Evolutionary conservation across 2,329 filamentous ascomycete species (phyloP).

Genomic region (Parascedosporium putredinis): DNA sequence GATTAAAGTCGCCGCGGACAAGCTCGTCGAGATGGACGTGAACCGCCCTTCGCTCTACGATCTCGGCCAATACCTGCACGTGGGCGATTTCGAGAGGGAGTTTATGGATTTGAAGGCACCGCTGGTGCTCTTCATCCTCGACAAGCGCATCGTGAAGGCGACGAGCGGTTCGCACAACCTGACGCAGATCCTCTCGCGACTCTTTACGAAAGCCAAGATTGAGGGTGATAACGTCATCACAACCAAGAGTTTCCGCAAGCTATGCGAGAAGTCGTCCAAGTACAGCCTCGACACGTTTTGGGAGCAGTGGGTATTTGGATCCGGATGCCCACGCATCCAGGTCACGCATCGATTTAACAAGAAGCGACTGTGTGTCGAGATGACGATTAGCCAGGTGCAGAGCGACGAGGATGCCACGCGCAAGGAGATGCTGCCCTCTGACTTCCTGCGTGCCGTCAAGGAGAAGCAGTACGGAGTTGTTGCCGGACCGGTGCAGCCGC

Average conservation of each 20-base stretch:
- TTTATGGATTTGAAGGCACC: slow-evolving; percentile 89
- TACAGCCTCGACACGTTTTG: slow-evolving; percentile 84
- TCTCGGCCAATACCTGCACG: slow-evolving; percentile 64
- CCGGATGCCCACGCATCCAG: slow-evolving; percentile 80
- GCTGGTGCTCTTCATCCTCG: slow-evolving; percentile 84
- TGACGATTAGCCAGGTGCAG: slow-evolving; percentile 73
- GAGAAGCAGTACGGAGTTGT: slow-evolving; percentile 64
- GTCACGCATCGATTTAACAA: slow-evolving; percentile 93
- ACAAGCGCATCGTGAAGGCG: slow-evolving; percentile 80
- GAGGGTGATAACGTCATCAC: slow-evolving; percentile 64
- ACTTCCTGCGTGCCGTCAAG: slow-evolving; percentile 77
- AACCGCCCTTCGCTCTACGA: slow-evolving; percentile 73
- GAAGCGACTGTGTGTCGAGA: slow-evolving; percentile 89
- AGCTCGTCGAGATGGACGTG: slow-evolving; percentile 70
- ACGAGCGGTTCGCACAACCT: slow-evolving; percentile 71
- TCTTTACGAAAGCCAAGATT: slow-evolving; percentile 76
- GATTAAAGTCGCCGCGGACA: slow-evolving; percentile 75
- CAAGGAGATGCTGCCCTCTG: slow-evolving; percentile 43
- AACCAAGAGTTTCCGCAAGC: slow-evolving; percentile 64
- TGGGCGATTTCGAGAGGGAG: slow-evolving; percentile 77
- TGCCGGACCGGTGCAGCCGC: slow-evolving; percentile 58
- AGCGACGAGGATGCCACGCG: slow-evolving; percentile 23
- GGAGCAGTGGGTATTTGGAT: slow-evolving; percentile 81
- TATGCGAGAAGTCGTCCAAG: slow-evolving; percentile 81
- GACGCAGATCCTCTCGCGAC: slow-evolving; percentile 71